These are phyloP conservation scores for Phyllostachys edulis DNA, from an alignment of 176 grass and related monocot genomes.

Conservation along the genomic window DNA sequence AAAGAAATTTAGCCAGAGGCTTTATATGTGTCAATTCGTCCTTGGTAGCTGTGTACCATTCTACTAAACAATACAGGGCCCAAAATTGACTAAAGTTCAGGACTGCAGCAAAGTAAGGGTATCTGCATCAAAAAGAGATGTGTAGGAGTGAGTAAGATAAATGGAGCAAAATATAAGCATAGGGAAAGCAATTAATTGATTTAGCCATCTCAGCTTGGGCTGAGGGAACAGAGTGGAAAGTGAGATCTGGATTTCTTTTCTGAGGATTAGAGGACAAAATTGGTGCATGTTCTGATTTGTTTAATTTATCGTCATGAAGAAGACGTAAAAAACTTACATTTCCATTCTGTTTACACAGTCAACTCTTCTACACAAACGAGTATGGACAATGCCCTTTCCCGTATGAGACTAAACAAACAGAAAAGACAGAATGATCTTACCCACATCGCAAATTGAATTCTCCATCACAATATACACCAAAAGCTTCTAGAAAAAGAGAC, in stretches of 20 bases:
- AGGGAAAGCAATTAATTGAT: neutral
- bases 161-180: constrained; percentile 27
- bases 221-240: constrained; percentile 1
- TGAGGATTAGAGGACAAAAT: neutral
- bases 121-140: constrained; percentile 55
- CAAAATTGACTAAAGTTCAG: constrained; percentile 98
- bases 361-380: neutral
- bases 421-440: constrained; percentile 51
- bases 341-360: neutral
- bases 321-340: neutral
- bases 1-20: constrained; percentile 88
- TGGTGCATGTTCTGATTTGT: neutral
- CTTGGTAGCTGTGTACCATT: constrained; percentile 91
- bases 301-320: constrained; percentile 5
- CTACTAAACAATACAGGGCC: constrained; percentile 93
- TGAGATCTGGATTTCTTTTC: neutral
- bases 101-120: constrained; percentile 81
- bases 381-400: neutral
- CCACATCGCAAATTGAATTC: constrained; percentile 88
- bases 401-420: neutral
- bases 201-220: constrained; percentile 2
- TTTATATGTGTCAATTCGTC: constrained; percentile 88
- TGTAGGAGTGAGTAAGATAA: constrained; percentile 7
- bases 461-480: constrained; percentile 91
- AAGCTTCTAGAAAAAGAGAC: constrained; percentile 92